These are phyloP conservation scores for Nissolia schottii DNA, from an alignment of 306 rosid genomes.

Conservation along the genomic window DNA sequence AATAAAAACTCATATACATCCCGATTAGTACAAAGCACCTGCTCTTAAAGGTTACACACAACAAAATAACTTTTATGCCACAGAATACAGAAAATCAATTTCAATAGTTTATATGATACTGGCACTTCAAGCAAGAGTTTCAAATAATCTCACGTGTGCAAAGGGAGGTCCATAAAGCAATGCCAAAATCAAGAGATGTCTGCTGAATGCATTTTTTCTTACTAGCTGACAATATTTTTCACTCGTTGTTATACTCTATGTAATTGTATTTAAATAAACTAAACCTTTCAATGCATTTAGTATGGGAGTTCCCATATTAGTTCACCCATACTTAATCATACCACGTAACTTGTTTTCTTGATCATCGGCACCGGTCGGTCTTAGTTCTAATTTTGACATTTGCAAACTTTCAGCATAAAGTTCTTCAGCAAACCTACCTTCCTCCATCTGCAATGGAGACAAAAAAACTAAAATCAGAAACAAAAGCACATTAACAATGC, in stretches of 20 bases:
- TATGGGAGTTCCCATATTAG: not conserved
- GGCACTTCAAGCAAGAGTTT: not conserved
- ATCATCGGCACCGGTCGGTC: constrained; percentile 10
- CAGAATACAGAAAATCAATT: not conserved
- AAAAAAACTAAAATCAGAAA: constrained; percentile 3
- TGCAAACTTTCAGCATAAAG: constrained; percentile 65
- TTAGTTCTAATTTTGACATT: constrained; percentile 41
- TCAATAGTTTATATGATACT: not conserved
- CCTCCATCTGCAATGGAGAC: constrained; percentile 54
- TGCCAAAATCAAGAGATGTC: not conserved
- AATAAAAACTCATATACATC: not conserved
- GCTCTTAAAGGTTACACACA: not conserved
- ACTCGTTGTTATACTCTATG: not conserved
- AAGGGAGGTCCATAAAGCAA: not conserved
- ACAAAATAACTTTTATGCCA: not conserved
- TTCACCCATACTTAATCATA: constrained; percentile 11
- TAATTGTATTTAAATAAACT: not conserved
- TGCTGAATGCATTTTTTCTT: not conserved
- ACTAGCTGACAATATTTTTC: not conserved
- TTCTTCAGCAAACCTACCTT: constrained; percentile 58
- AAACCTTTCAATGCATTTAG: not conserved
- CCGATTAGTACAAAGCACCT: not conserved
- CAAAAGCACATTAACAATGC: no score
- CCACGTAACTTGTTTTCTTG: constrained; percentile 30
- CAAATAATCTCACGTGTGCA: not conserved